A percentile compares a stretch with the other conserved stretches of the same genome.
phyloP scores from a whole-genome alignment of 228 moss, liverwort and hornwort species.

The Sphagnum magellanicum region DNA sequence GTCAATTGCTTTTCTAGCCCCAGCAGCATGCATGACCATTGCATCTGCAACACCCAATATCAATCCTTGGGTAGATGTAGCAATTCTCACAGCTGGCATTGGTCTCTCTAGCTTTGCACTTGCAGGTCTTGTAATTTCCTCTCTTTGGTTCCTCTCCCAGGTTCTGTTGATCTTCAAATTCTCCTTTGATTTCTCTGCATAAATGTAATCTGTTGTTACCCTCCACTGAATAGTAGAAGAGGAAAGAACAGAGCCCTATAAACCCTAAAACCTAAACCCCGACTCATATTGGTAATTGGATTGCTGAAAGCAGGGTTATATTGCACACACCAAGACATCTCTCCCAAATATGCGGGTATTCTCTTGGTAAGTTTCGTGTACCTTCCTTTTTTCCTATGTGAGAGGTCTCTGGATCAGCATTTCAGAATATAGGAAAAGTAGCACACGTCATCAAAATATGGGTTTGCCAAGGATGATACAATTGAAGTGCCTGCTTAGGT shows the following conservation, averaged over 20 bases:
- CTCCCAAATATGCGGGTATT: slow-evolving; percentile 82
- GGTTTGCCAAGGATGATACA: too few relatives aligned
- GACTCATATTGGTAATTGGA: background rate
- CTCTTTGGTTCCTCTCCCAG: background rate
- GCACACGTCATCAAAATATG: too few relatives aligned
- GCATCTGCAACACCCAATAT: slow-evolving; percentile 51
- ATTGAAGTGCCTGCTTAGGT: too few relatives aligned
- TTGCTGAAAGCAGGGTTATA: slow-evolving; percentile 64
- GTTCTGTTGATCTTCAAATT: too few relatives aligned
- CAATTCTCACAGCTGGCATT: slow-evolving; percentile 64
- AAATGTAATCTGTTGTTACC: too few relatives aligned
- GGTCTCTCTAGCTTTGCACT: slow-evolving; percentile 86
- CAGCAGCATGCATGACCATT: slow-evolving; percentile 79
- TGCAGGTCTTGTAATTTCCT: slow-evolving; percentile 43
- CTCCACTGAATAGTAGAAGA: too few relatives aligned
- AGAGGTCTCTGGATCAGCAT: too few relatives aligned
- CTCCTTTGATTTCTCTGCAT: too few relatives aligned
- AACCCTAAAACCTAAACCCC: too few relatives aligned
- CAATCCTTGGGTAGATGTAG: slow-evolving; percentile 65
- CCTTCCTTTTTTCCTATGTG: too few relatives aligned
- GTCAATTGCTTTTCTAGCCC: slow-evolving; percentile 79
- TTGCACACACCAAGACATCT: slow-evolving; percentile 97
- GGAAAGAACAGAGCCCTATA: too few relatives aligned
- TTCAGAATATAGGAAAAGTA: too few relatives aligned
- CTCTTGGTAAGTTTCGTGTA: slow-evolving; percentile 57